These are phyloP conservation scores for Rhizopogon roseolus DNA, from an alignment of 768 basidiomycete genomes.

Conservation along the genomic window DNA sequence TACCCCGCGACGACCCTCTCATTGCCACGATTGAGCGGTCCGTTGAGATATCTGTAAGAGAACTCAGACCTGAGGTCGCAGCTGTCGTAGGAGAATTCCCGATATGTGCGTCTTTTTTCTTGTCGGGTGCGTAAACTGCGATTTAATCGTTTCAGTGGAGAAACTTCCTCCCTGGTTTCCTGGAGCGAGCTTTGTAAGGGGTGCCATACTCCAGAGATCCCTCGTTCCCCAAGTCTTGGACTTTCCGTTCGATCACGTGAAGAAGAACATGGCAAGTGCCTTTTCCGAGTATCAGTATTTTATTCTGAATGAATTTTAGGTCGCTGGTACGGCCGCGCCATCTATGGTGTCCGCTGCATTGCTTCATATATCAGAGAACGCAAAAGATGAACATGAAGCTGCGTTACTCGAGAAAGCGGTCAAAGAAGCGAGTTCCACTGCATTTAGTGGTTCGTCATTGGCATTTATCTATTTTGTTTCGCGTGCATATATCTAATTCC, in stretches of 20 bases:
- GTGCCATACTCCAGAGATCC: conserved; percentile 8
- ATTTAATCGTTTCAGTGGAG: conserved; percentile 2
- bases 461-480: conserved; percentile 5
- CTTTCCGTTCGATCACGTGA: conserved; percentile 18
- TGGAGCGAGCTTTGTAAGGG: conserved; percentile 13
- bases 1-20: conserved; percentile 15
- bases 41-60: conserved; percentile 5
- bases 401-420: conserved; percentile 14
- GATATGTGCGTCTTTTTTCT: no score
- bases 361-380: conserved; percentile 5
- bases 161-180: conserved; percentile 19
- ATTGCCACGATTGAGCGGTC: conserved; percentile 12
- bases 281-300: background rate
- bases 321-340: conserved; percentile 13
- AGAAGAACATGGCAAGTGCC: conserved; percentile 13
- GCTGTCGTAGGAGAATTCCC: no score
- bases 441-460: conserved; percentile 10
- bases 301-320: conserved; percentile 3
- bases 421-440: conserved; percentile 18
- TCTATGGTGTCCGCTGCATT: conserved; percentile 21
- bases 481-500: background rate
- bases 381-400: conserved; percentile 5
- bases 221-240: conserved; percentile 11
- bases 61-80: conserved; percentile 14
- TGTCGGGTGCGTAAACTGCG: background rate